phyloP scores from a whole-genome alignment of 192 early-diverging fungal genomes.

The Backusella psychrophila region DNA sequence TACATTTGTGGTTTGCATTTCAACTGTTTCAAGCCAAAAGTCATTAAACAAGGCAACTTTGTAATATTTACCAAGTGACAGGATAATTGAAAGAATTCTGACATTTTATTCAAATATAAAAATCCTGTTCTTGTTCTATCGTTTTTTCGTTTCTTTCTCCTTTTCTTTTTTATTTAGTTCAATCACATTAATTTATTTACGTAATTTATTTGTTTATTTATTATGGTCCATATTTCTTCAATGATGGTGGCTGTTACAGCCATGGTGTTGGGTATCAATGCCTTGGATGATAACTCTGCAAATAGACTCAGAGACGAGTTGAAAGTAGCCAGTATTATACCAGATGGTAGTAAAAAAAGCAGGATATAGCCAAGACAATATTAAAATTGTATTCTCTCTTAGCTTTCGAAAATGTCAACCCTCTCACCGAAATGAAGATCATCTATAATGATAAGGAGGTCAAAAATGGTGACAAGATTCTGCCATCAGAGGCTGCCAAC shows the following conservation, averaged over 20 bases:
- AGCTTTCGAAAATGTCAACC: background rate
- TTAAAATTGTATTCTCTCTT: too few relatives aligned
- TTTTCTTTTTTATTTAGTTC: background rate
- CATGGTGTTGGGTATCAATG: slow-evolving; percentile 3
- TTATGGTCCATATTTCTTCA: slow-evolving; percentile 1
- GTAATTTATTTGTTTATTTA: background rate
- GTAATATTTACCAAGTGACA: background rate
- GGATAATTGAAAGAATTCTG: background rate
- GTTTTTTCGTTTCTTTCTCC: background rate
- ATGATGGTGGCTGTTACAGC: background rate
- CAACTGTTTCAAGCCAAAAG: background rate
- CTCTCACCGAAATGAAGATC: background rate
- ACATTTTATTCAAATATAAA: background rate
- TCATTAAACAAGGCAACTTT: background rate
- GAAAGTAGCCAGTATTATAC: background rate
- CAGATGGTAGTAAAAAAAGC: background rate
- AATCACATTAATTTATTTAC: background rate
- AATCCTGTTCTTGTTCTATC: background rate
- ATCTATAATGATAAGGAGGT: background rate
- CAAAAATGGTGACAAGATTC: background rate
- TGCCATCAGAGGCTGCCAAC: background rate
- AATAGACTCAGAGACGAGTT: background rate
- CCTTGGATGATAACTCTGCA: background rate
- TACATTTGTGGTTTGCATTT: background rate
- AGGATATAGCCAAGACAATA: background rate